A percentile compares a stretch with the other conserved stretches of the same genome.
These are phyloP conservation scores for Dunaliella sp. DNA, from an alignment of 139 green algal genomes.

Conservation along the genomic window DNA sequence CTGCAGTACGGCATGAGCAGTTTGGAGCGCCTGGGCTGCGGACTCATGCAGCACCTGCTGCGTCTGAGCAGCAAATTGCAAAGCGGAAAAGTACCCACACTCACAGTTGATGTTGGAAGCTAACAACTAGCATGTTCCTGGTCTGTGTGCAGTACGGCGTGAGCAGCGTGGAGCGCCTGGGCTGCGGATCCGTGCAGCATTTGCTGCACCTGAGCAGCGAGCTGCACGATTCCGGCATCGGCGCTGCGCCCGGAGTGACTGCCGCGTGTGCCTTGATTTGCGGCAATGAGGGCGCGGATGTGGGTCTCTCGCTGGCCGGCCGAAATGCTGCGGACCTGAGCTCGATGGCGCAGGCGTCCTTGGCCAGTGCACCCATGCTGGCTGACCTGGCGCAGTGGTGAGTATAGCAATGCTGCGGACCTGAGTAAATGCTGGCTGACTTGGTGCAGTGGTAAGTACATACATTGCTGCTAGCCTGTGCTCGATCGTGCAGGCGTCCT, in stretches of 20 bases:
- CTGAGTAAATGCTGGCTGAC: too few relatives aligned
- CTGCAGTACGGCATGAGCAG: background rate
- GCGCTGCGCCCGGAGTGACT: background rate
- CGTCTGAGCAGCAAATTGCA: background rate
- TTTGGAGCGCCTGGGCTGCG: background rate
- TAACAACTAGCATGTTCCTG: too few relatives aligned
- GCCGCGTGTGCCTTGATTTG: background rate
- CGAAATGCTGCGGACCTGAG: background rate
- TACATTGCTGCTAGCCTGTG: background rate
- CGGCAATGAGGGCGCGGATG: background rate
- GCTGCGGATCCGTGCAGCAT: background rate
- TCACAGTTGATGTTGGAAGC: too few relatives aligned
- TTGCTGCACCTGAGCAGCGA: background rate
- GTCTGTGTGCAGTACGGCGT: background rate
- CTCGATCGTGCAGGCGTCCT: background rate
- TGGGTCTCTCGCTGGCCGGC: background rate
- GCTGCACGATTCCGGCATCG: background rate
- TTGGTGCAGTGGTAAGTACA: too few relatives aligned
- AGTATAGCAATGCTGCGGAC: too few relatives aligned
- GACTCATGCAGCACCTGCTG: background rate
- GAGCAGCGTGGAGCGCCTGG: background rate
- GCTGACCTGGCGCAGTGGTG: background rate
- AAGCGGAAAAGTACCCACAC: background rate
- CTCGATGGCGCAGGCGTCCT: background rate
- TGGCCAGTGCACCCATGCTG: background rate